phyloP scores from a whole-genome alignment of 2,329 filamentous ascomycete species.

The Claviceps sp. region DNA sequence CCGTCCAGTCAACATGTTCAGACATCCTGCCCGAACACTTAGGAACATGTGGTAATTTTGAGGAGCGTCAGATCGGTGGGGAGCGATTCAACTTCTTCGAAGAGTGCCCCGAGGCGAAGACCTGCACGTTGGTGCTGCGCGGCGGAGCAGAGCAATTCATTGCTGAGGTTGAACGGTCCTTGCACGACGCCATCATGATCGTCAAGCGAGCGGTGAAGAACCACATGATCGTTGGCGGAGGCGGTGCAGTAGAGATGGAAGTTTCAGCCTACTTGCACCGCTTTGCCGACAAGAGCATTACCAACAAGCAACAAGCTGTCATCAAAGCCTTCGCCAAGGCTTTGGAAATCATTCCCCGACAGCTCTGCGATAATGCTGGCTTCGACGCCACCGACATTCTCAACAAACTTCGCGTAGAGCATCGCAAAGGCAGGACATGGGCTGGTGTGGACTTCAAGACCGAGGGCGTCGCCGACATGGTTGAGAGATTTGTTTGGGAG shows the following conservation, averaged over 20 bases:
- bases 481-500: conserved; percentile 95
- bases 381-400: conserved; percentile 98
- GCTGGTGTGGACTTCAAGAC: conserved; percentile 89
- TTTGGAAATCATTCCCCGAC: conserved; percentile 88
- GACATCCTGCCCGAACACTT: conserved; percentile 84
- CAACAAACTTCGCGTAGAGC: conserved; percentile 90
- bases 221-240: conserved; percentile 85
- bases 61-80: conserved; percentile 92
- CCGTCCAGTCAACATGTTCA: conserved; percentile 88
- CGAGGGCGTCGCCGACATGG: conserved; percentile 88
- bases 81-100: conserved; percentile 99
- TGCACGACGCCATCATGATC: conserved; percentile 99
- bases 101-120: conserved; percentile 89
- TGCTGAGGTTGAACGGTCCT: conserved; percentile 90
- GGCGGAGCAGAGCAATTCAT: conserved; percentile 99
- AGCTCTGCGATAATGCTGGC: conserved; percentile 95
- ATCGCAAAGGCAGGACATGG: conserved; percentile 86
- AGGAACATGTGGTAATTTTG: conserved; percentile 78
- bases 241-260: conserved; percentile 94
- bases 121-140: conserved; percentile 87
- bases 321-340: conserved; percentile 98
- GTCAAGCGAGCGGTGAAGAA: conserved; percentile 97
- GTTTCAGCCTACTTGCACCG: conserved; percentile 84
- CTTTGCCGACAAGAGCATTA: conserved; percentile 84
- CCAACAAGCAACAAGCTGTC: conserved; percentile 90